These are phyloP conservation scores for Aspergillus clavatus DNA, from an alignment of 2,329 filamentous ascomycete genomes.

Conservation along the genomic window DNA sequence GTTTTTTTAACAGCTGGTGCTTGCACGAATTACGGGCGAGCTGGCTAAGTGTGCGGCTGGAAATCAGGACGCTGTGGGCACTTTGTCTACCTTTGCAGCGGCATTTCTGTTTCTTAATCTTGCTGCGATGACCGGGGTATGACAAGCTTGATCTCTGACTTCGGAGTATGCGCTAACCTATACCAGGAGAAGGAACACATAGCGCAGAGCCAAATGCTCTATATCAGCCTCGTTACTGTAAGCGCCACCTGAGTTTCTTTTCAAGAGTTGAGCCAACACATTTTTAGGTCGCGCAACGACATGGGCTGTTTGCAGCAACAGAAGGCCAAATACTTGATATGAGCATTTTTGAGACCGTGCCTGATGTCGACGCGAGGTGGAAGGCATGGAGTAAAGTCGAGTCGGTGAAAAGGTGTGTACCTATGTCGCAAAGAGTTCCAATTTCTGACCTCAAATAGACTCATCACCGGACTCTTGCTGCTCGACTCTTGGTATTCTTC, in stretches of 20 bases:
- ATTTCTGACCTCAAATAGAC: conserved; percentile 18
- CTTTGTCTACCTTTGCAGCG: conserved; percentile 46
- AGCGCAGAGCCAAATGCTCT: conserved; percentile 49
- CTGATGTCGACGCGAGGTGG: conserved; percentile 46
- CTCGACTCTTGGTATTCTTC: conserved; percentile 48
- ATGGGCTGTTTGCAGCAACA: conserved; percentile 47
- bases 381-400: conserved; percentile 51
- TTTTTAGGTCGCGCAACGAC: conserved; percentile 41
- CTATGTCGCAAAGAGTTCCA: not conserved
- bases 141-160: conserved; percentile 1
- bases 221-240: conserved; percentile 46
- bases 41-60: conserved; percentile 41
- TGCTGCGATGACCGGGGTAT: conserved; percentile 45
- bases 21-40: conserved; percentile 41
- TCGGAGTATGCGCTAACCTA: conserved; percentile 5
- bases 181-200: conserved; percentile 39
- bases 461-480: conserved; percentile 46
- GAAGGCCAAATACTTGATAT: conserved; percentile 42
- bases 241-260: conserved; percentile 7
- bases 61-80: conserved; percentile 36
- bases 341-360: conserved; percentile 39
- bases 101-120: conserved; percentile 47
- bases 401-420: conserved; percentile 43
- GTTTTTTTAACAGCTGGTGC: conserved; percentile 17
- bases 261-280: not conserved